A percentile compares a stretch with the other conserved stretches of the same genome.
phyloP scores from a whole-genome alignment of 352 stramenopile genomes.

The Phytophthora hibernalis region DNA sequence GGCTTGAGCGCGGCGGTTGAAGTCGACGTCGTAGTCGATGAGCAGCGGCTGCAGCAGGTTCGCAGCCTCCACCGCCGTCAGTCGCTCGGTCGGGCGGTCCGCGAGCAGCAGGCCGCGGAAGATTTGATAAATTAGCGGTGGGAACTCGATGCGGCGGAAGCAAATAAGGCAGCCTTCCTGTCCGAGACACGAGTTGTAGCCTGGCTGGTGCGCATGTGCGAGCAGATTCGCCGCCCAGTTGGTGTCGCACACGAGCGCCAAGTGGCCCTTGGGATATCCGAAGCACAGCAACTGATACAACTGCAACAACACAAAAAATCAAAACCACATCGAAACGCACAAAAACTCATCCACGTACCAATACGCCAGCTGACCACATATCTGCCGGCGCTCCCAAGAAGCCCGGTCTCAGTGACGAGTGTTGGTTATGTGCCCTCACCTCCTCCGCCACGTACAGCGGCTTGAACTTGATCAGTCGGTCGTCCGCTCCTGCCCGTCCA shows the following conservation, averaged over 20 bases:
- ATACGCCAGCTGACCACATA: constrained; percentile 80
- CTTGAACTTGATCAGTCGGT: constrained; percentile 82
- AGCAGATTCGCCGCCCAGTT: constrained; percentile 81
- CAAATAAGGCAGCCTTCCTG: constrained; percentile 83
- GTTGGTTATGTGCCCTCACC: constrained; percentile 69
- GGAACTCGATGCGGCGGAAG: constrained; percentile 80
- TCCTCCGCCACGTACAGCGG: constrained; percentile 77
- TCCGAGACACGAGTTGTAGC: constrained; percentile 50
- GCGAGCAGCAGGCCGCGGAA: constrained; percentile 65
- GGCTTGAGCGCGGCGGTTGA: constrained; percentile 51
- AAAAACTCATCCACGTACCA: constrained; percentile 52
- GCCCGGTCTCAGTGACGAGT: constrained; percentile 57
- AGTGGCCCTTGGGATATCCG: constrained; percentile 80
- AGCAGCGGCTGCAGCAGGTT: constrained; percentile 66
- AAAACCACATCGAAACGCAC: constrained; percentile 6
- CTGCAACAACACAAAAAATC: too few relatives aligned
- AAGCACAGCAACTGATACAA: constrained; percentile 87
- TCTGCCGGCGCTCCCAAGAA: constrained; percentile 78
- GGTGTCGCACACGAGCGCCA: constrained; percentile 74
- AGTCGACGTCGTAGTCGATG: constrained; percentile 67
- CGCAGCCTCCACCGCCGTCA: constrained; percentile 61
- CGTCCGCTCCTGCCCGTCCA: constrained; percentile 54
- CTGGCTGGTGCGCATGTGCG: constrained; percentile 54
- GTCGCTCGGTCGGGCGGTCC: constrained; percentile 56
- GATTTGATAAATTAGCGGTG: constrained; percentile 78